Base-by-base conservation (phyloP, 1,139 yeast species). In the Saccharomyces hybrid region DNA sequence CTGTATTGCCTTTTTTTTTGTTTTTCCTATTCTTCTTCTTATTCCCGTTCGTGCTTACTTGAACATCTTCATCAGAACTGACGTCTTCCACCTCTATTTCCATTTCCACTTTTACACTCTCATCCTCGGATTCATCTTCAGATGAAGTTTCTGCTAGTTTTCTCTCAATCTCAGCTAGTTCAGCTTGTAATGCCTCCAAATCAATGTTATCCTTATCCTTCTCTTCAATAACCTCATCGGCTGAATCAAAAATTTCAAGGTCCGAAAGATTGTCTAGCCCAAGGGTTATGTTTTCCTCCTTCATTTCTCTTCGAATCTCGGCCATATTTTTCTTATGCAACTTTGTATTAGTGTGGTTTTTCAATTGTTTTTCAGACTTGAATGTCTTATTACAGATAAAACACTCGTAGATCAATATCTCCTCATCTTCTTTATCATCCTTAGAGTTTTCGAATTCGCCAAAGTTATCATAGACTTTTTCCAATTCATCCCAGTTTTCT, bases 331-430 rank as follows among this genome's bases (percentile, higher is more conserved):
- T 86, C 58, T 80, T 76, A 67, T 93, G 99, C 68, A 84, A 82
- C 56, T 87, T 85, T 16, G 96, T 87, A 48, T 75, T 74, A 61
- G 86, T 95, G 69, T 93, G 99, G 16, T 80, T 82, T 29, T 77
- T 75, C 55, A 88, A 79, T 68, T 90, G 97, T 54, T 83, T 83
- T 59, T 85, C 84, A 46, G 86, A 86, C 68, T 88, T 90, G 75
- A 93, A 91, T 4, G 73, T 64, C 68, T 89, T 90, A 64, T 88
- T 83, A 72, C 99, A 93, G 2, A 88, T 85, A 51, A 90, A 78
- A 71, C 99, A 93, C 67, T 91, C 97, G 67, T 73, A 88, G n/a
- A 79, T 61, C 27, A 67, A 54, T 4, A 67, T 52, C 13, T 65
- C 52, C 11, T 65, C 72, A 20, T 71, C 74, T 50, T 74, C 79